phyloP scores from a whole-genome alignment of 192 early-diverging fungal genomes.

The Podila epicladia region DNA sequence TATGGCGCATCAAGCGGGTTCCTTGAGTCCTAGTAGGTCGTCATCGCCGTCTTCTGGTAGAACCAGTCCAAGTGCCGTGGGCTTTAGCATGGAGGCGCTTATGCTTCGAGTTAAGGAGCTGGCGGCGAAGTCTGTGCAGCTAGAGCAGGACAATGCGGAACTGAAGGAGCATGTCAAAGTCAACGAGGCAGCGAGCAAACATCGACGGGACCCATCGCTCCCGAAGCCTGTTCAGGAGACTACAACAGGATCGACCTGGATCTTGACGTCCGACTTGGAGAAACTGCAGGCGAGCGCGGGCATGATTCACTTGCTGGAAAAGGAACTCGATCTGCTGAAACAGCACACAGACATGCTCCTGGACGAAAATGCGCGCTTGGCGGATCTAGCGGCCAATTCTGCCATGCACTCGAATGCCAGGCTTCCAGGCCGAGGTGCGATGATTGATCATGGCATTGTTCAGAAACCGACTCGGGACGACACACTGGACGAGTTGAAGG shows the following conservation, averaged over 20 bases:
- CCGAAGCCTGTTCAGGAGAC: neutral
- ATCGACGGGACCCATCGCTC: neutral
- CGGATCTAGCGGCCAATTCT: slow-evolving; percentile 23
- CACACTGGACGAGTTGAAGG: slow-evolving; percentile 20
- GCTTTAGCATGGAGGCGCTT: slow-evolving; percentile 45
- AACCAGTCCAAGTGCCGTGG: neutral
- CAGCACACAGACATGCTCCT: slow-evolving; percentile 40
- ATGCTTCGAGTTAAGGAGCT: slow-evolving; percentile 31
- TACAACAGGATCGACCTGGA: slow-evolving; percentile 9
- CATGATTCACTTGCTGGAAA: slow-evolving; percentile 41
- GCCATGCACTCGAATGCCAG: neutral
- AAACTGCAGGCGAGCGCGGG: slow-evolving; percentile 37
- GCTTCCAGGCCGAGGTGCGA: neutral
- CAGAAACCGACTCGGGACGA: slow-evolving; percentile 12
- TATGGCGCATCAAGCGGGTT: slow-evolving; percentile 21
- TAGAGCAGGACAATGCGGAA: slow-evolving; percentile 23
- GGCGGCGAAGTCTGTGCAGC: slow-evolving; percentile 12
- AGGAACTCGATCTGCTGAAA: slow-evolving; percentile 47
- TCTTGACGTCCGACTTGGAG: slow-evolving; percentile 34
- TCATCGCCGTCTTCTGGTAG: neutral
- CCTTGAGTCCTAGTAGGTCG: neutral
- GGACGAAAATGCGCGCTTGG: slow-evolving; percentile 43
- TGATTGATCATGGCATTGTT: neutral
- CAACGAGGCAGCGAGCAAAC: neutral
- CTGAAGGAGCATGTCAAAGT: neutral